Conservation (phyloP, 2,329 filamentous ascomycete species). For the Pestalotiopsis sp. region DNA sequence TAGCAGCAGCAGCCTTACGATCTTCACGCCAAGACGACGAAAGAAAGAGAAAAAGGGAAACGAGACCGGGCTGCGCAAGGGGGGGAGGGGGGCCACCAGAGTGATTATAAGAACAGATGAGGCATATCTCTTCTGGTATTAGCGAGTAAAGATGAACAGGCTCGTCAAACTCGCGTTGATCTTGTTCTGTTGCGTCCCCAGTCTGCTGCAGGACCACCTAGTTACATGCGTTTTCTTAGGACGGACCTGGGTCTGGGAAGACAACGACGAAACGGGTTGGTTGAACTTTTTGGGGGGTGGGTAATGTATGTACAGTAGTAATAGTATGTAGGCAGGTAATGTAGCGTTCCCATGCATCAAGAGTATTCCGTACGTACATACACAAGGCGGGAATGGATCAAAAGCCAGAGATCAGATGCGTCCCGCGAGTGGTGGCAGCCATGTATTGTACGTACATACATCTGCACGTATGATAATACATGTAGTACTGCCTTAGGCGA, state of each 20-base stretch:
- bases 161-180: slow-evolving; percentile 11
- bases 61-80: neutral
- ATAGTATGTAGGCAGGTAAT: neutral
- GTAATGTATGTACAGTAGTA: neutral
- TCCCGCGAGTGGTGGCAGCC: neutral
- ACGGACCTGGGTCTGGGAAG: slow-evolving; percentile 1
- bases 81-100: neutral
- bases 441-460: neutral
- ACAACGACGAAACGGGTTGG: neutral
- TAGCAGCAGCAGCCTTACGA: slow-evolving; percentile 5
- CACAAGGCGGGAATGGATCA: neutral
- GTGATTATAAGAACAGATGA: slow-evolving; percentile 11
- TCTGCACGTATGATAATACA: neutral
- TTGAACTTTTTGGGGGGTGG: neutral
- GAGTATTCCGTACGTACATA: too few species aligned
- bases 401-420: neutral
- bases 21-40: slow-evolving; percentile 13
- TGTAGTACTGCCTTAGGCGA: neutral
- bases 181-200: neutral
- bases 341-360: neutral
- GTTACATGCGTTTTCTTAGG: slow-evolving; percentile 4
- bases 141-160: slow-evolving; percentile 6
- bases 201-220: slow-evolving; percentile 9
- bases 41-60: neutral
- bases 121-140: slow-evolving; percentile 1